Conservation (phyloP, 1,284 basidiomycete species). For the Neonothopanus nambi region DNA sequence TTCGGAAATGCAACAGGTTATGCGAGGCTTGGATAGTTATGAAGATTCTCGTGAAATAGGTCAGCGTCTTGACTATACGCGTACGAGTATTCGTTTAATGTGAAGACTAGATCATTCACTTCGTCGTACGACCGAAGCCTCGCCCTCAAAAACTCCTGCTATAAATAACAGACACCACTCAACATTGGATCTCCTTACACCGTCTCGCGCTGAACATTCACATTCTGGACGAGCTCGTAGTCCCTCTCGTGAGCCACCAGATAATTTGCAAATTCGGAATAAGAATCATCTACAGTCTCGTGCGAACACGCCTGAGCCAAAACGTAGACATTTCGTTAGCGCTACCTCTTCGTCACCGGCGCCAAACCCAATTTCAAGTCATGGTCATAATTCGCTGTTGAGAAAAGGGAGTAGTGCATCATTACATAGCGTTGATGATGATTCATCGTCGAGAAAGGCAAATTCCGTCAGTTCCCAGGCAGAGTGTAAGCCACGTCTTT, state of each 20-base stretch:
- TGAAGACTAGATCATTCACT: too few species aligned
- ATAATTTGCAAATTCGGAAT: conserved; percentile 34
- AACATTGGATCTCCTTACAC: conserved; percentile 17
- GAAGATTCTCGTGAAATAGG: conserved; percentile 31
- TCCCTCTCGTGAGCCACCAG: conserved; percentile 7
- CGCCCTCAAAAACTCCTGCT: too few species aligned
- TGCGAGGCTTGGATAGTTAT: conserved; percentile 55
- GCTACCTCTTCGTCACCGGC: conserved; percentile 18
- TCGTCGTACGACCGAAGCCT: too few species aligned
- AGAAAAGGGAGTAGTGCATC: conserved; percentile 37
- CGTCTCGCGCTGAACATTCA: conserved; percentile 21
- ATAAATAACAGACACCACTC: conserved; percentile 11
- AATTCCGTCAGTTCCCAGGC: conserved; percentile 47
- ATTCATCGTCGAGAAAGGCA: conserved; percentile 37
- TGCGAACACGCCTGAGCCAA: conserved; percentile 32
- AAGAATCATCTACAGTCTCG: conserved; percentile 20
- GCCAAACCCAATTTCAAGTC: conserved; percentile 4
- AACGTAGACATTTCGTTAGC: conserved; percentile 27
- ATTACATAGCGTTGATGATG: conserved; percentile 37
- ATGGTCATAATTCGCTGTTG: conserved; percentile 6
- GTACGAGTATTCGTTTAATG: too few species aligned
- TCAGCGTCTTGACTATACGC: background rate
- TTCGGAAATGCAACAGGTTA: conserved; percentile 71
- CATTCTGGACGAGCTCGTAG: background rate
- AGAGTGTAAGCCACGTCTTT: conserved; percentile 39